A percentile compares a stretch with the other conserved stretches of the same genome.
phyloP scores from a whole-genome alignment of 2,329 filamentous ascomycete species.

The Colletotrichum chrysophilum region DNA sequence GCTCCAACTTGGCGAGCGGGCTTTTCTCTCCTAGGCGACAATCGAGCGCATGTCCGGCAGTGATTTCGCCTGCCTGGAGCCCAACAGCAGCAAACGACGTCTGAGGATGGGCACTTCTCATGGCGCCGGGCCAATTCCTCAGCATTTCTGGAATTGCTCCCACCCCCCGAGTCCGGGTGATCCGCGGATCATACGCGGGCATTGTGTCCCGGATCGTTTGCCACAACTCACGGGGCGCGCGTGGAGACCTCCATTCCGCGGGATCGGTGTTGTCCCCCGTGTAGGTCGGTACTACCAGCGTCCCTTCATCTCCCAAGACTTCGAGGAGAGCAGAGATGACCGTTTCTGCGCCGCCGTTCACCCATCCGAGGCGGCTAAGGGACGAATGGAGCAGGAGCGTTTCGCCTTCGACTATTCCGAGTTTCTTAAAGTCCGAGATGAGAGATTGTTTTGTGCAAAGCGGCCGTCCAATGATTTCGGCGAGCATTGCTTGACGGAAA shows the following conservation, averaged over 20 bases:
- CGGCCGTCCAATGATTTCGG: background rate
- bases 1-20: background rate
- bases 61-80: background rate
- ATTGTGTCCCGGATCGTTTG: conserved; percentile 19
- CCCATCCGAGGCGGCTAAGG: conserved; percentile 6
- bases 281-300: conserved; percentile 22
- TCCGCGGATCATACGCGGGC: conserved; percentile 15
- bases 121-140: conserved; percentile 21
- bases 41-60: conserved; percentile 1
- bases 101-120: conserved; percentile 24
- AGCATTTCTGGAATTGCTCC: conserved; percentile 19
- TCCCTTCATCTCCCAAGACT: conserved; percentile 9
- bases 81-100: background rate
- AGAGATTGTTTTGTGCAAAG: conserved; percentile 2
- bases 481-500: background rate
- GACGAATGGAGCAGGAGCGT: conserved; percentile 18
- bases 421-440: background rate
- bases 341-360: conserved; percentile 18
- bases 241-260: conserved; percentile 14
- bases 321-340: conserved; percentile 9
- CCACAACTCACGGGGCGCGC: conserved; percentile 21
- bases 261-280: conserved; percentile 20
- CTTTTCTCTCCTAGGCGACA: background rate
- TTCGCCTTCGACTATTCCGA: conserved; percentile 2
- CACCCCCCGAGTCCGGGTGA: background rate